These are phyloP conservation scores for Picea abies DNA, from an alignment of 83 land plant species.

Conservation along the genomic window DNA sequence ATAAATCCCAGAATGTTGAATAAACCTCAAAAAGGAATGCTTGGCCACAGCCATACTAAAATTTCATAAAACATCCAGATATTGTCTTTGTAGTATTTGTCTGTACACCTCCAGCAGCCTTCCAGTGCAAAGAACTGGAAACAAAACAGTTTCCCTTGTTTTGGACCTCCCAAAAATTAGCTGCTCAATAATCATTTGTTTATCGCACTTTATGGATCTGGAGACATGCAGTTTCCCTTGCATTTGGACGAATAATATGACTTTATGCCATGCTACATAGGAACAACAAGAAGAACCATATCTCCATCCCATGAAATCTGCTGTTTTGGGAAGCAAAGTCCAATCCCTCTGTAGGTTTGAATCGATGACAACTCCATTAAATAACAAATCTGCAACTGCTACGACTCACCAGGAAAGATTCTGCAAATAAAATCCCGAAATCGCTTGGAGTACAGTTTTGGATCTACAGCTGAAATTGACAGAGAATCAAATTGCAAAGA, in stretches of 20 bases:
- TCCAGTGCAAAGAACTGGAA: neutral
- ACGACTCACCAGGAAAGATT: constrained; percentile 58
- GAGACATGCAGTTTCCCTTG: neutral
- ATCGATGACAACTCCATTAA: too few relatives aligned
- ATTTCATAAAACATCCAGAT: neutral
- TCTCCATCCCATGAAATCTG: too few relatives aligned
- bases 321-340: neutral
- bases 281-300: neutral
- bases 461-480: constrained; percentile 95
- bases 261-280: neutral
- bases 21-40: constrained; percentile 7
- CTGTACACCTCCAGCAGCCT: neutral
- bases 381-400: neutral
- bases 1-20: neutral
- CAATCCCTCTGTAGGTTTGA: neutral
- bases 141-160: neutral
- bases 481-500: constrained; percentile 79
- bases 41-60: neutral
- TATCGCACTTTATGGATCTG: neutral
- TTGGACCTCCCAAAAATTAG: neutral
- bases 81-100: neutral
- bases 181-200: neutral
- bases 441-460: constrained; percentile 77
- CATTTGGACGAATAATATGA: neutral
- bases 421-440: constrained; percentile 78